A percentile compares a stretch with the other conserved stretches of the same genome.
These are phyloP conservation scores for Phytopythium kandeliae DNA, from an alignment of 352 stramenopile genomes.

Conservation along the genomic window DNA sequence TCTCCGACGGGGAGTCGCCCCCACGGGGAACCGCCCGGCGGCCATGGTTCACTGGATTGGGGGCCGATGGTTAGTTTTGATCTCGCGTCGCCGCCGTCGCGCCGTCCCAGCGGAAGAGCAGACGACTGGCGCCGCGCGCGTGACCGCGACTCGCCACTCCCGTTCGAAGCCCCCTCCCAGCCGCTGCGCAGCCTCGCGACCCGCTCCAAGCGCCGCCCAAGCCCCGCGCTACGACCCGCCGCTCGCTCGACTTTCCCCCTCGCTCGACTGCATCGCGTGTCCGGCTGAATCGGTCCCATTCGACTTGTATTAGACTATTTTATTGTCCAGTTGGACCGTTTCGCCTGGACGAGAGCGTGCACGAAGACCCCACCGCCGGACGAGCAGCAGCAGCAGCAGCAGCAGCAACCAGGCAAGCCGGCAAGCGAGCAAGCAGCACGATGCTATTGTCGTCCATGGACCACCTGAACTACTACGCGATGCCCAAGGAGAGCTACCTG, in stretches of 20 bases:
- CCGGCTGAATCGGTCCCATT: conserved; percentile 2
- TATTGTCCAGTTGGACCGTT: no score
- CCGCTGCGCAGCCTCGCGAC: not conserved
- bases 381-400: no score
- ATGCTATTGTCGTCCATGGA: conserved; percentile 84
- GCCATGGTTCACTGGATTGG: conserved; percentile 4
- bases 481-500: conserved; percentile 67
- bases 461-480: conserved; percentile 79
- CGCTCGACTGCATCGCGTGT: not conserved
- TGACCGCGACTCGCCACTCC: not conserved
- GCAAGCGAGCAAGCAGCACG: not conserved
- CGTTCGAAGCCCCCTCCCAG: not conserved
- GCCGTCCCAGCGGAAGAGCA: not conserved
- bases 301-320: conserved; percentile 1
- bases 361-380: no score
- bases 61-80: conserved; percentile 4
- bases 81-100: conserved; percentile 4
- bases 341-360: not conserved
- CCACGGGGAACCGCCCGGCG: conserved; percentile 1
- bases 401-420: no score
- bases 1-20: conserved; percentile 5
- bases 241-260: not conserved
- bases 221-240: no score
- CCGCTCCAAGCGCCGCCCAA: no score
- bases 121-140: conserved; percentile 1